Percentiles rank a stretch among this genome's conserved stretches.
These are phyloP conservation scores for Candida stauntonica DNA, from an alignment of 805 yeast species.

Conservation along the genomic window DNA sequence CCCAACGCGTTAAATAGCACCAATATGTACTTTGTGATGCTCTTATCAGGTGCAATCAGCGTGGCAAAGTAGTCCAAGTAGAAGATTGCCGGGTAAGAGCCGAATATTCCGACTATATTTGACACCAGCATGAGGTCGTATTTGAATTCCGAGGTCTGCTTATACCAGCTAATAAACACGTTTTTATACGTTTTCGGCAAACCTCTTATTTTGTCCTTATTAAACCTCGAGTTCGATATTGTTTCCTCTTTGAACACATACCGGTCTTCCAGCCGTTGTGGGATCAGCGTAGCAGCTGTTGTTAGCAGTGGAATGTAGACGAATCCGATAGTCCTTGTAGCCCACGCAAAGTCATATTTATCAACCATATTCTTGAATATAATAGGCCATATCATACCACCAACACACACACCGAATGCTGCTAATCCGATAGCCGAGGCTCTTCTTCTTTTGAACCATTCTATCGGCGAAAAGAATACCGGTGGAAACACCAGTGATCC, in stretches of 20 bases:
- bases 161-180: constrained; percentile 14
- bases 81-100: constrained; percentile 24
- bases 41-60: constrained; percentile 11
- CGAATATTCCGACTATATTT: constrained; percentile 23
- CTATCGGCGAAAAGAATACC: constrained; percentile 56
- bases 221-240: constrained; percentile 19
- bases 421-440: constrained; percentile 49
- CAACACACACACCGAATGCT: constrained; percentile 47
- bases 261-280: constrained; percentile 14
- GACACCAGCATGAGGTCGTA: constrained; percentile 11
- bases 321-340: constrained; percentile 19
- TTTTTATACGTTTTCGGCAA: constrained; percentile 12
- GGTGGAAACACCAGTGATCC: constrained; percentile 51
- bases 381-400: constrained; percentile 39
- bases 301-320: constrained; percentile 20
- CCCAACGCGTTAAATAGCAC: constrained; percentile 23
- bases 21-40: constrained; percentile 15
- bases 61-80: constrained; percentile 24
- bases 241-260: constrained; percentile 14
- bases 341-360: constrained; percentile 19
- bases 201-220: constrained; percentile 7
- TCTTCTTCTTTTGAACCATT: constrained; percentile 63
- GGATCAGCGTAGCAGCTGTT: constrained; percentile 15
- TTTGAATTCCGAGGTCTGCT: constrained; percentile 9
- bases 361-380: constrained; percentile 21